phyloP scores from a whole-genome alignment of 1,284 basidiomycete genomes.

The Ceratobasidium sp. region DNA sequence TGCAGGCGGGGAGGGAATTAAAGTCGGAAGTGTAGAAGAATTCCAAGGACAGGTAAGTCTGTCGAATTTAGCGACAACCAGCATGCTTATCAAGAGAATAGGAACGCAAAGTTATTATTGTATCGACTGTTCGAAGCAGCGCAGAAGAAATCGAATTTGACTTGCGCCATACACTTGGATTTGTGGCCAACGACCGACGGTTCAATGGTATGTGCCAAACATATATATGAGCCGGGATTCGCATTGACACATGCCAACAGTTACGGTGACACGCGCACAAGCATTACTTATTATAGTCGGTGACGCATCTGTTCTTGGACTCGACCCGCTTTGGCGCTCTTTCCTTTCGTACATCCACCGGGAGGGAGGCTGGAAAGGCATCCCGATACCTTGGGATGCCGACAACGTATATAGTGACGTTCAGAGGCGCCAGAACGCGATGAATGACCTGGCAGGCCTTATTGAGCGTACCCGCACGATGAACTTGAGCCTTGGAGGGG shows the following conservation, averaged over 20 bases:
- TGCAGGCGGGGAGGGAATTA: slow-evolving; percentile 51
- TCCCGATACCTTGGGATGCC: slow-evolving; percentile 56
- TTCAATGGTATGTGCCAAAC: slow-evolving; percentile 61
- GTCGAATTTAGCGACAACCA: not conserved
- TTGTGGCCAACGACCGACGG: slow-evolving; percentile 65
- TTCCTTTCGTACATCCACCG: slow-evolving; percentile 60
- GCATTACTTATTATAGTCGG: slow-evolving; percentile 65
- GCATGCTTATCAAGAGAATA: slow-evolving; percentile 22
- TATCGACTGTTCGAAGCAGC: slow-evolving; percentile 70
- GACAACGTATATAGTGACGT: slow-evolving; percentile 39
- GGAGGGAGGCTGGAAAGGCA: slow-evolving; percentile 58
- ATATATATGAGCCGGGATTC: slow-evolving; percentile 44
- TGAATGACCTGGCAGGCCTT: slow-evolving; percentile 39
- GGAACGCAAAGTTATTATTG: slow-evolving; percentile 64
- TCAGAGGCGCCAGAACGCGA: slow-evolving; percentile 34
- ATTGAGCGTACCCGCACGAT: slow-evolving; percentile 52
- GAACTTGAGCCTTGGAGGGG: slow-evolving; percentile 52
- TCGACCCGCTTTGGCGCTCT: slow-evolving; percentile 59
- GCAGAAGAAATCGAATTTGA: slow-evolving; percentile 59
- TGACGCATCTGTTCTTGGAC: slow-evolving; percentile 59
- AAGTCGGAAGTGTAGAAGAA: slow-evolving; percentile 66
- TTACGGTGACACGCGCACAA: slow-evolving; percentile 64
- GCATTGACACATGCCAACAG: slow-evolving; percentile 48
- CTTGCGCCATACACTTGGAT: slow-evolving; percentile 56
- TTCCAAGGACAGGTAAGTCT: slow-evolving; percentile 64